Percentiles rank a stretch among this genome's conserved stretches.
Evolutionary conservation across 2,329 filamentous ascomycete species (phyloP).

Genomic region (Aspergillus novoparasiticus): DNA sequence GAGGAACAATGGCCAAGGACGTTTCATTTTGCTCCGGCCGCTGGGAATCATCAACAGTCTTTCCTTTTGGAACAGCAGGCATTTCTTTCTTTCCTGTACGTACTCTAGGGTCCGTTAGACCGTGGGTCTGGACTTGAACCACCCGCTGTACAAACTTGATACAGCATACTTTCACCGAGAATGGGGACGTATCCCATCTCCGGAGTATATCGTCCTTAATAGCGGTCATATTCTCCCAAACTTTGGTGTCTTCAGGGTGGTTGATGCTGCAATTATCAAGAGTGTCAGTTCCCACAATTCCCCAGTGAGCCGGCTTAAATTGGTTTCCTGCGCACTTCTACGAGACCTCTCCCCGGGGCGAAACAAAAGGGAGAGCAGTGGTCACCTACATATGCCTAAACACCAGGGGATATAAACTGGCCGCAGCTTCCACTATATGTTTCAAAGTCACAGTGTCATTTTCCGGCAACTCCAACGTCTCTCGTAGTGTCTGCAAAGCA

Average conservation of each 20-base stretch:
- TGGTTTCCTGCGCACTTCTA: conserved; percentile 18
- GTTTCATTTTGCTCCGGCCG: conserved; percentile 77
- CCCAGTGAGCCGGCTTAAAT: not conserved
- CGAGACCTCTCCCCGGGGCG: conserved; percentile 16
- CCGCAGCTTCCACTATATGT: conserved; percentile 82
- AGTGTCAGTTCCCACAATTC: conserved; percentile 27
- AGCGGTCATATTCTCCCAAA: conserved; percentile 84
- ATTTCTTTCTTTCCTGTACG: conserved; percentile 33
- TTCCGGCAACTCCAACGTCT: conserved; percentile 68
- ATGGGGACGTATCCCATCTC: conserved; percentile 79
- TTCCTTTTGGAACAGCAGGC: conserved; percentile 5
- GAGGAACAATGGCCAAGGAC: conserved; percentile 81
- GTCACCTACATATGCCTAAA: conserved; percentile 89
- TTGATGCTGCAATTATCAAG: conserved; percentile 67
- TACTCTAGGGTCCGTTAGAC: conserved; percentile 80
- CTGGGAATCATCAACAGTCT: conserved; percentile 40
- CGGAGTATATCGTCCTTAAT: conserved; percentile 89
- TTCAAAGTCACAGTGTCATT: conserved; percentile 81
- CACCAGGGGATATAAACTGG: conserved; percentile 89
- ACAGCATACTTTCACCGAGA: conserved; percentile 85
- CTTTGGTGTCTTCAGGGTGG: conserved; percentile 76
- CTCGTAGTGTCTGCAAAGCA: conserved; percentile 75
- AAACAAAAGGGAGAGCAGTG: conserved; percentile 28
- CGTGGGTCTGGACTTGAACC: conserved; percentile 87
- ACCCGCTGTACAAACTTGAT: conserved; percentile 97